A percentile compares a stretch with the other conserved stretches of the same genome.
These are phyloP conservation scores for Talaromyces liani DNA, from an alignment of 495 filamentous ascomycete genomes.

Conservation along the genomic window DNA sequence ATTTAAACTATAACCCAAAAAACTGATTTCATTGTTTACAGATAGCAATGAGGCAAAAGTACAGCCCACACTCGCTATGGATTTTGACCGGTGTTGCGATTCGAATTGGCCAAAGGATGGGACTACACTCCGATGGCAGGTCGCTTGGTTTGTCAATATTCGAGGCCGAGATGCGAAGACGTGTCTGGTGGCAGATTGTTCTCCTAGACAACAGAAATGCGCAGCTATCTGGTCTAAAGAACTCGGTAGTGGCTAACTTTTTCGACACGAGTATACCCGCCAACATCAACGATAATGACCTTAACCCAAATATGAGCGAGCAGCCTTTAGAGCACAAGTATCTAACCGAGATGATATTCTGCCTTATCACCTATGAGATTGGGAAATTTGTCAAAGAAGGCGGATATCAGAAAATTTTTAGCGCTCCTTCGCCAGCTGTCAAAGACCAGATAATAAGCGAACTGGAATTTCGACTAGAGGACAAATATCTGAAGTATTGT, in stretches of 20 bases:
- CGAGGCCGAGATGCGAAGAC: slow-evolving; percentile 31
- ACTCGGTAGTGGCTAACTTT: too few relatives aligned
- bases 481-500: slow-evolving; percentile 46
- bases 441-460: slow-evolving; percentile 38
- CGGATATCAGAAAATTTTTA: slow-evolving; percentile 11
- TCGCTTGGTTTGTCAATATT: slow-evolving; percentile 21
- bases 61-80: slow-evolving; percentile 35
- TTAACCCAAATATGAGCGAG: slow-evolving; percentile 32
- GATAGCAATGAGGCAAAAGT: slow-evolving; percentile 22
- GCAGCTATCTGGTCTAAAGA: slow-evolving; percentile 13
- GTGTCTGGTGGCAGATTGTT: slow-evolving; percentile 31
- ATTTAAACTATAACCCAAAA: too few relatives aligned
- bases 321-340: slow-evolving; percentile 44
- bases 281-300: too few relatives aligned
- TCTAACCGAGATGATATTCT: slow-evolving; percentile 63
- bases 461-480: slow-evolving; percentile 24
- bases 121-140: slow-evolving; percentile 35
- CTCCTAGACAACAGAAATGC: slow-evolving; percentile 26
- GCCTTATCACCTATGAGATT: slow-evolving; percentile 20
- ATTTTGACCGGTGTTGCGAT: slow-evolving; percentile 32
- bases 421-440: slow-evolving; percentile 30
- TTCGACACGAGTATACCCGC: too few relatives aligned
- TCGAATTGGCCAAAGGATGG: slow-evolving; percentile 35
- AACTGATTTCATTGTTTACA: slow-evolving; percentile 6
- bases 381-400: slow-evolving; percentile 2